These are phyloP conservation scores for Neurospora discreta DNA, from an alignment of 495 filamentous ascomycete species.

Conservation along the genomic window DNA sequence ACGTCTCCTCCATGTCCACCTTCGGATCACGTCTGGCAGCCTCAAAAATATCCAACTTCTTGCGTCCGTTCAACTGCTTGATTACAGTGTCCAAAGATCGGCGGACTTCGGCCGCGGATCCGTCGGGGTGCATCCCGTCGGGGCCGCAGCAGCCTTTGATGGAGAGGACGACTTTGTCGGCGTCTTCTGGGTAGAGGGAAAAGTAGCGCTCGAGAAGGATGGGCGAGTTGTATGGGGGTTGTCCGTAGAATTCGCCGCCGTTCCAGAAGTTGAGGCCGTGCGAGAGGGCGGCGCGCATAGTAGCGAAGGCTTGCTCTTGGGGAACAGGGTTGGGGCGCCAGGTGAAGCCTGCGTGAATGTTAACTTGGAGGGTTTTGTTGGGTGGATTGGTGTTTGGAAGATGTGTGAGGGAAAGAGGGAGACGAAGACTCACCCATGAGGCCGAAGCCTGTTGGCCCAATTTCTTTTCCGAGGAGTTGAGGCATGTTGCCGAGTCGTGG, in stretches of 20 bases:
- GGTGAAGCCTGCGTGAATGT: constrained; percentile 47
- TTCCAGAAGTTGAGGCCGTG: constrained; percentile 68
- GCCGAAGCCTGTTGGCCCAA: constrained; percentile 47
- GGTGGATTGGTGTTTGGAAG: neutral
- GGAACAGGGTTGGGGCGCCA: constrained; percentile 52
- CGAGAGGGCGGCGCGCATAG: constrained; percentile 55
- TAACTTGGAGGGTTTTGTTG: neutral
- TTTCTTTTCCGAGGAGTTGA: constrained; percentile 36
- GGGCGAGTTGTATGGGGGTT: constrained; percentile 53
- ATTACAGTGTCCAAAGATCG: constrained; percentile 59
- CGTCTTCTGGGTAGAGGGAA: constrained; percentile 56
- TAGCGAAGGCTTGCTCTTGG: constrained; percentile 52
- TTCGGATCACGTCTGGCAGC: constrained; percentile 60
- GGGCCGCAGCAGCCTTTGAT: constrained; percentile 49
- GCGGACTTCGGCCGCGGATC: constrained; percentile 50
- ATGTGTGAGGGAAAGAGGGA: neutral
- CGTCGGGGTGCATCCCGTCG: constrained; percentile 34
- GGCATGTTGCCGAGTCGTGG: constrained; percentile 26
- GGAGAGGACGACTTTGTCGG: constrained; percentile 50
- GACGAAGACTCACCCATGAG: constrained; percentile 38
- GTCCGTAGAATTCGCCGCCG: constrained; percentile 70
- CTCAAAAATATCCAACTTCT: constrained; percentile 76
- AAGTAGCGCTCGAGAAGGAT: constrained; percentile 58
- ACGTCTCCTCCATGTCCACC: constrained; percentile 35
- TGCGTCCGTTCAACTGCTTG: constrained; percentile 53